phyloP scores from a whole-genome alignment of 108 stramenopile species.

The Skeletonema costatum region DNA sequence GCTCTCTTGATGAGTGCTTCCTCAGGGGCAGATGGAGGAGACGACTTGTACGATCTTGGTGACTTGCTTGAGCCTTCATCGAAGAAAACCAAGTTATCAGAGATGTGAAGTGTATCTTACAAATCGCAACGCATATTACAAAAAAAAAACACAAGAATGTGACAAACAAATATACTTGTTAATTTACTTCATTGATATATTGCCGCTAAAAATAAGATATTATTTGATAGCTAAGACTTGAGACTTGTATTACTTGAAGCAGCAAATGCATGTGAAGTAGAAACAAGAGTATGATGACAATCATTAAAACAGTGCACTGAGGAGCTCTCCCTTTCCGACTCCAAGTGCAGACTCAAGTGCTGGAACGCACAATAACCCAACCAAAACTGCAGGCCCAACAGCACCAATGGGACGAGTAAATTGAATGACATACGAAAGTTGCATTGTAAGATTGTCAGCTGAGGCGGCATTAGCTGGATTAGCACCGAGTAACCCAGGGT shows the following conservation, averaged over 20 bases:
- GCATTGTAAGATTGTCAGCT: constrained; percentile 67
- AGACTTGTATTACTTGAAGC: neutral
- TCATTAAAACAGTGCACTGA: constrained; percentile 24
- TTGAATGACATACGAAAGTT: constrained; percentile 74
- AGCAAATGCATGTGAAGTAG: neutral
- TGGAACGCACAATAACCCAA: constrained; percentile 58
- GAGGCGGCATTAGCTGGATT: constrained; percentile 61
- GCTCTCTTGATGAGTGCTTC: constrained; percentile 58
- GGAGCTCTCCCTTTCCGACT: constrained; percentile 36
- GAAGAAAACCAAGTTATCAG: constrained; percentile 32
- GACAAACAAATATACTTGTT: constrained; percentile 1
- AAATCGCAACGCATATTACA: constrained; percentile 4
- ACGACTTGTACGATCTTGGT: constrained; percentile 76
- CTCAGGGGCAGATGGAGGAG: constrained; percentile 46
- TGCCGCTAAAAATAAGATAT: constrained; percentile 18
- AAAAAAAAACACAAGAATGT: neutral
- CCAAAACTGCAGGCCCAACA: constrained; percentile 47
- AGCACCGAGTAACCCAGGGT: constrained; percentile 80
- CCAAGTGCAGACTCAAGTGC: constrained; percentile 60
- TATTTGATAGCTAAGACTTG: neutral
- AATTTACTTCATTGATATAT: constrained; percentile 17
- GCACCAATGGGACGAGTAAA: constrained; percentile 66
- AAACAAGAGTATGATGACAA: neutral
- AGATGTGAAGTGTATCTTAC: constrained; percentile 19
- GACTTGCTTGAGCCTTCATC: constrained; percentile 47